Conservation (phyloP, 768 basidiomycete genomes). For the Tricholoma sp. region DNA sequence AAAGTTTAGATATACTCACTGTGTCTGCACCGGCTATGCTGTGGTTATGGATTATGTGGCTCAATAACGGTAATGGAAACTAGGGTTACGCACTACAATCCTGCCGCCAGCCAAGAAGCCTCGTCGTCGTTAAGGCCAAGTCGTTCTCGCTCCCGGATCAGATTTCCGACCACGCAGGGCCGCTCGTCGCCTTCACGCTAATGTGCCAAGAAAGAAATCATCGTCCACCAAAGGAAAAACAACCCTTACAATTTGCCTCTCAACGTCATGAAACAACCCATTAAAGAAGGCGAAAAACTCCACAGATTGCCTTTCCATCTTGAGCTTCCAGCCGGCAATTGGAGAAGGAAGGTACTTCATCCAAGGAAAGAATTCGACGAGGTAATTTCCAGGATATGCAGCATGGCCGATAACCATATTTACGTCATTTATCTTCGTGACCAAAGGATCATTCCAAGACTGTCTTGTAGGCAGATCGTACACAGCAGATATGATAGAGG, state of each 20-base stretch:
- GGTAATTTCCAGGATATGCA: constrained; percentile 28
- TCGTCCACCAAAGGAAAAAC: background rate
- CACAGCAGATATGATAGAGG: background rate
- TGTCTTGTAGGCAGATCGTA: constrained; percentile 2
- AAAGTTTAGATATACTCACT: background rate
- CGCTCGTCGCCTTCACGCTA: background rate
- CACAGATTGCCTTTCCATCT: background rate
- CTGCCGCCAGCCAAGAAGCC: constrained; percentile 1
- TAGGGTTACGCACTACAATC: background rate
- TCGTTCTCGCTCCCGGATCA: background rate
- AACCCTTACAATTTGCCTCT: background rate
- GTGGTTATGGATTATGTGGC: background rate
- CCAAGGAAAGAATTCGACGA: constrained; percentile 32
- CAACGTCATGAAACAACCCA: background rate
- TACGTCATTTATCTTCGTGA: constrained; percentile 6
- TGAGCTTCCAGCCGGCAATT: constrained; percentile 24
- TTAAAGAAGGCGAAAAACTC: background rate
- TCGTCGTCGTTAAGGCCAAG: background rate
- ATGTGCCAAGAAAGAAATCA: background rate
- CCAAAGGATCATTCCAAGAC: constrained; percentile 1
- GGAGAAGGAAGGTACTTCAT: constrained; percentile 25
- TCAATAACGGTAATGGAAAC: background rate
- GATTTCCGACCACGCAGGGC: background rate
- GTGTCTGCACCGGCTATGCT: constrained; percentile 1
- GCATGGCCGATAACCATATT: constrained; percentile 20